Evolutionary conservation across 139 green algal species (phyloP), one percentile per base, ranked within the genome.

Genomic region (Chlorella sp.): DNA sequence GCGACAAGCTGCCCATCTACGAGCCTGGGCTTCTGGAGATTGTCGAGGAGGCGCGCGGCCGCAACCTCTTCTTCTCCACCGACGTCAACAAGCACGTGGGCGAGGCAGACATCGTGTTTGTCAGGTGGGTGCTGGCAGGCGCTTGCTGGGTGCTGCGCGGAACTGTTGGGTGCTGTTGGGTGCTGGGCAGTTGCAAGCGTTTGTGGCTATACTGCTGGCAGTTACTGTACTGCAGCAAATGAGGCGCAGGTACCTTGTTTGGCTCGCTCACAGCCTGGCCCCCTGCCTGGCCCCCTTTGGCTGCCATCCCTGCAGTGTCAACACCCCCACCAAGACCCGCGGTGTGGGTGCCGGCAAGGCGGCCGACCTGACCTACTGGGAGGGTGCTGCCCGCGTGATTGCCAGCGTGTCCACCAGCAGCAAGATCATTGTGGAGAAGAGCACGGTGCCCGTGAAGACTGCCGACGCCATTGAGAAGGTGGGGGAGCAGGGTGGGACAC

Each of bases 341-440:
- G 98, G 98, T 40, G 96, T 99, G 57, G 98, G 98, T 22, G 98
- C 97, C 19, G 98, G 98, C 86, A 98, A 97, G 88, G 98, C 98
- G 12, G 98, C 98, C 53, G 98, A 99, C 92, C 93, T 99, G 68
- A 99, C 97, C 16, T 99, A 99, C 95, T 99, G 98, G 98, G 98
- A 99, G 92, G 95, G 95, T 21, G 98, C 98, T 9, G 98, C 98
- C 12, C 95, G 98, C 71, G 95, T 98, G 60, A 99, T 99, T 88
- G 98, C 98, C 18, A 93, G 90, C 18, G 94, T 96, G 3, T 98
- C 96, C 71, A 98, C 92, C 34, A 93, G 88, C 75, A 95, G 89
- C 92, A 99, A 99, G 94, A 98, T 99, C 89, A 96, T 99, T 22
- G 98, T 99, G 77, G 98, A 99, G 94, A 99, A 99, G 95, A 99